Percentiles rank a stretch among this genome's conserved stretches.
Evolutionary conservation across 2,329 filamentous ascomycete species (phyloP).

Genomic region (Whalleya microplaca): DNA sequence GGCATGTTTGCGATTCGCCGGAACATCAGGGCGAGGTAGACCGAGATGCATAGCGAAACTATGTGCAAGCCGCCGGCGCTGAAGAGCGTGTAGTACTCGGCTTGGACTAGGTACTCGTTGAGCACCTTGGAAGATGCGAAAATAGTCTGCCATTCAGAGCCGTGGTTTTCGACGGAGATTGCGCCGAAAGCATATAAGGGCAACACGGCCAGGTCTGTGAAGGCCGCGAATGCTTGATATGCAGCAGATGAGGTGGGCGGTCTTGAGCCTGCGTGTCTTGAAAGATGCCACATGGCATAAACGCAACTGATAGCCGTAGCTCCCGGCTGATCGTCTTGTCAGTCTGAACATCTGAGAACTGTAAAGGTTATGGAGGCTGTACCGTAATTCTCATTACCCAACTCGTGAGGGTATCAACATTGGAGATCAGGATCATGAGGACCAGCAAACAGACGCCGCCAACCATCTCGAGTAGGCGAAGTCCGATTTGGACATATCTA

Average conservation of each 20-base stretch:
- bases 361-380: constrained; percentile 41
- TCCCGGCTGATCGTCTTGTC: constrained; percentile 62
- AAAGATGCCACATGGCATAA: constrained; percentile 83
- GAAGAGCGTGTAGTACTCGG: constrained; percentile 70
- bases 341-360: constrained; percentile 10
- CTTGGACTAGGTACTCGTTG: constrained; percentile 63
- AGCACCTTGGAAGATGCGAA: constrained; percentile 58
- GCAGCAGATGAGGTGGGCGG: constrained; percentile 81
- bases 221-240: constrained; percentile 82
- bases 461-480: constrained; percentile 70
- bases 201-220: constrained; percentile 66
- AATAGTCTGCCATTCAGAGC: constrained; percentile 67
- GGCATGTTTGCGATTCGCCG: constrained; percentile 80
- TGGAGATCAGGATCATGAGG: constrained; percentile 76
- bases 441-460: constrained; percentile 73
- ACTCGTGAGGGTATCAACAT: constrained; percentile 64
- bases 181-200: constrained; percentile 62
- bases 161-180: constrained; percentile 49
- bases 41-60: constrained; percentile 69
- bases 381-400: constrained; percentile 82
- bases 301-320: constrained; percentile 71
- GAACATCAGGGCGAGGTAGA: constrained; percentile 80
- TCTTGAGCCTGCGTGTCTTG: constrained; percentile 69
- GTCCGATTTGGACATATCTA: constrained; percentile 68
- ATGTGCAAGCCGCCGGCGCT: constrained; percentile 70